A percentile compares a stretch with the other conserved stretches of the same genome.
phyloP scores from a whole-genome alignment of 371 early-diverging fungal species.

The Syncephalastrum racemosum region DNA sequence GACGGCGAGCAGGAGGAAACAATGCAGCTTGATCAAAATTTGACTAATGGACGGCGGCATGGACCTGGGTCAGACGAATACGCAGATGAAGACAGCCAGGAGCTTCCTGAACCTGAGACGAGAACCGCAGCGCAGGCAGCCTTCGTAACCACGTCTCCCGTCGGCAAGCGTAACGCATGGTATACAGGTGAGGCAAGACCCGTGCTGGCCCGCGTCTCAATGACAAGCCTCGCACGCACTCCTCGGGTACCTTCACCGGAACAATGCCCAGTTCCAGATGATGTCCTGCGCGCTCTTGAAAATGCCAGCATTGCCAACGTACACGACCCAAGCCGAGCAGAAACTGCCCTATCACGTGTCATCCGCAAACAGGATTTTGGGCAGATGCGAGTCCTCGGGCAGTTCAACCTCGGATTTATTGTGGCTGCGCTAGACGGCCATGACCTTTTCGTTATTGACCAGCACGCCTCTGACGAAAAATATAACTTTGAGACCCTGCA shows the following conservation, averaged over 20 bases:
- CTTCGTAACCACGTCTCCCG: background rate
- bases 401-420: slow-evolving; percentile 99
- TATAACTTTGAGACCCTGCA: slow-evolving; percentile 90
- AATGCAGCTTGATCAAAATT: no score
- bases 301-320: slow-evolving; percentile 44
- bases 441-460: slow-evolving; percentile 95
- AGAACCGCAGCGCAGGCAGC: background rate
- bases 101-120: background rate
- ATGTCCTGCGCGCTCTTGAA: background rate
- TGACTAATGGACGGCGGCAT: no score
- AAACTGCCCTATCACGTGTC: slow-evolving; percentile 54
- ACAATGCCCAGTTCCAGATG: background rate
- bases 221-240: background rate
- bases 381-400: slow-evolving; percentile 89
- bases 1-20: no score
- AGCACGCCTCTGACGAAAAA: slow-evolving; percentile 99
- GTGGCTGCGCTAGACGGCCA: slow-evolving; percentile 62
- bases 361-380: slow-evolving; percentile 84
- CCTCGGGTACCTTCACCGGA: background rate
- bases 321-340: slow-evolving; percentile 51
- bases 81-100: background rate
- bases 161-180: background rate
- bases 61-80: background rate
- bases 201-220: slow-evolving; percentile 1
- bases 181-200: slow-evolving; percentile 4